These are phyloP conservation scores for Fusarium humuli DNA, from an alignment of 2,329 filamentous ascomycete species.

Conservation along the genomic window DNA sequence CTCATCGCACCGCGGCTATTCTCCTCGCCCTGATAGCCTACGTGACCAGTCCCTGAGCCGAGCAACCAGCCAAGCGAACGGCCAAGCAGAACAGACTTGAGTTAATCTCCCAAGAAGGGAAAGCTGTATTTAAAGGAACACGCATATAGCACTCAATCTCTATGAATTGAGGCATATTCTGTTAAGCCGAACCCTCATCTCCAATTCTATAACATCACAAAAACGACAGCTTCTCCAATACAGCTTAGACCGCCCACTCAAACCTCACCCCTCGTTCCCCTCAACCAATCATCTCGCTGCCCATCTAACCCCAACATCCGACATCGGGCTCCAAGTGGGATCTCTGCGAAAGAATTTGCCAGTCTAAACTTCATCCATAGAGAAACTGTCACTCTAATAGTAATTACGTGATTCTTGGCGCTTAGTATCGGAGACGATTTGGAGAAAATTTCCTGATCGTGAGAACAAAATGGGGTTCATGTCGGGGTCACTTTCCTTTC, in stretches of 20 bases:
- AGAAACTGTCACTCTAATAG: not conserved
- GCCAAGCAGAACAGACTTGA: too few relatives aligned
- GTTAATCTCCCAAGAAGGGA: not conserved
- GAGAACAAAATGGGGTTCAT: not conserved
- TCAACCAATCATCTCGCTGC: conserved; percentile 1
- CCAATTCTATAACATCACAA: not conserved
- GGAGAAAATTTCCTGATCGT: not conserved
- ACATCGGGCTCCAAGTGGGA: conserved; percentile 21
- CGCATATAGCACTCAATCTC: too few relatives aligned
- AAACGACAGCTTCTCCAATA: conserved; percentile 1
- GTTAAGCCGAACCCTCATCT: not conserved
- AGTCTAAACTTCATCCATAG: conserved; percentile 5
- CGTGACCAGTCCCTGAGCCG: not conserved
- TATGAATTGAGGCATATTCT: not conserved
- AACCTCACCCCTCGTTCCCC: not conserved
- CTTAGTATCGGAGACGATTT: conserved; percentile 1
- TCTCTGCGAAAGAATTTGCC: not conserved
- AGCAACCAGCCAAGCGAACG: too few relatives aligned
- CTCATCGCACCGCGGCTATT: not conserved
- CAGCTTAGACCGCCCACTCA: not conserved
- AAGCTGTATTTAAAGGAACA: too few relatives aligned
- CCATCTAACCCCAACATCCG: conserved; percentile 10
- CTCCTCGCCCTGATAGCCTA: rapidly evolving
- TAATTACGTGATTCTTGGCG: not conserved
- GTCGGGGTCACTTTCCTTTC: conserved; percentile 11